phyloP scores from a whole-genome alignment of 2,329 filamentous ascomycete genomes.

The Epichloe typhina region DNA sequence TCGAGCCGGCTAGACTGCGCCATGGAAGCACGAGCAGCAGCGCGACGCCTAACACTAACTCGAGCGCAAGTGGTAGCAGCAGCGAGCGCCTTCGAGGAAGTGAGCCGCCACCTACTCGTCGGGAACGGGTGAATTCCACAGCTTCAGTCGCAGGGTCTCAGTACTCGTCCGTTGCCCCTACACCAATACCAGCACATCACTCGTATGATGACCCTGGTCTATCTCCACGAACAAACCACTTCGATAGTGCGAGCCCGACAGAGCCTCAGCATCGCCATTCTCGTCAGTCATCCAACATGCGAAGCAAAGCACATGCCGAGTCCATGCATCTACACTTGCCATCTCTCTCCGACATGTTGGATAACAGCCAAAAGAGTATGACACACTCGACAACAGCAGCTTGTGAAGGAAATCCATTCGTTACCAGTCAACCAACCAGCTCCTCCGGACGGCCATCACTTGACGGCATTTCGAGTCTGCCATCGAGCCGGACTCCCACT shows the following conservation, averaged over 20 bases:
- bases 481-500: constrained; percentile 20
- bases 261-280: constrained; percentile 16
- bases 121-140: constrained; percentile 35
- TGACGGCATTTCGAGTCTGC: constrained; percentile 15
- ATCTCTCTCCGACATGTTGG: constrained; percentile 34
- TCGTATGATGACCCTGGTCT: constrained; percentile 29
- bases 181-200: constrained; percentile 21
- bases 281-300: constrained; percentile 16
- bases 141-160: constrained; percentile 33
- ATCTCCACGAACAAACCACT: constrained; percentile 27
- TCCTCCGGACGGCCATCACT: constrained; percentile 12
- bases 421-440: neutral
- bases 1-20: constrained; percentile 24
- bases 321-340: constrained; percentile 26
- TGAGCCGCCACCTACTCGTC: constrained; percentile 32
- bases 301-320: constrained; percentile 13
- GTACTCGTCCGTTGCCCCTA: constrained; percentile 25
- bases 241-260: constrained; percentile 20
- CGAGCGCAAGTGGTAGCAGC: constrained; percentile 33
- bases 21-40: constrained; percentile 29
- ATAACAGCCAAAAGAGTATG: constrained; percentile 17
- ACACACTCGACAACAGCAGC: constrained; percentile 7
- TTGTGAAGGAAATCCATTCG: constrained; percentile 1
- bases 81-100: constrained; percentile 34
- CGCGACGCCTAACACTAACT: constrained; percentile 22